phyloP scores from a whole-genome alignment of 2,329 filamentous ascomycete genomes.

The Kalaharituber pfeilii region DNA sequence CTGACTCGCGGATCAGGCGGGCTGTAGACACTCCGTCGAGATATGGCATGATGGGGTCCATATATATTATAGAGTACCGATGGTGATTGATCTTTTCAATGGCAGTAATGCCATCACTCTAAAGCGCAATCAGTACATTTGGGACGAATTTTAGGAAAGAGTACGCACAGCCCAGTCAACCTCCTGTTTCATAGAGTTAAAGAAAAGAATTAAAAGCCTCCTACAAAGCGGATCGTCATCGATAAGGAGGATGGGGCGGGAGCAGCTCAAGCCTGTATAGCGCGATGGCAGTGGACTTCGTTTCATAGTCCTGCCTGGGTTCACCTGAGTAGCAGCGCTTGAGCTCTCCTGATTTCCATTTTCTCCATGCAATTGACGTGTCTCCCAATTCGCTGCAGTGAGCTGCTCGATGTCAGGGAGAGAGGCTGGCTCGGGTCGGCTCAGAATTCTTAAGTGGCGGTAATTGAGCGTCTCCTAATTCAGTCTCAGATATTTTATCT shows the following conservation, averaged over 20 bases:
- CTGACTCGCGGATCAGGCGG: conserved; percentile 76
- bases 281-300: neutral
- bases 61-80: conserved; percentile 53
- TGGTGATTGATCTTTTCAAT: conserved; percentile 48
- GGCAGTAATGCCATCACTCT: conserved; percentile 78
- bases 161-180: neutral
- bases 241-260: neutral
- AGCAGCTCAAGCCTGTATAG: neutral
- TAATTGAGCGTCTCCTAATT: too few species aligned
- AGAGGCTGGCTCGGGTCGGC: too few species aligned
- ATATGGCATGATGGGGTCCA: conserved; percentile 96
- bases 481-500: too few species aligned
- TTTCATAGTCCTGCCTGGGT: neutral
- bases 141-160: neutral
- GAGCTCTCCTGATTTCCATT: too few species aligned
- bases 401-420: too few species aligned
- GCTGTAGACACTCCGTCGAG: conserved; percentile 90
- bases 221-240: neutral
- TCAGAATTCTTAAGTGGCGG: too few species aligned
- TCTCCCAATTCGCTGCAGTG: too few species aligned
- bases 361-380: too few species aligned
- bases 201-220: neutral
- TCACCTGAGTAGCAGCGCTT: too few species aligned
- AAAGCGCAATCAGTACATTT: conserved; percentile 18
- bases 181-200: neutral